These are phyloP conservation scores for Suillus subalutaceus DNA, from an alignment of 768 basidiomycete genomes.

Conservation along the genomic window DNA sequence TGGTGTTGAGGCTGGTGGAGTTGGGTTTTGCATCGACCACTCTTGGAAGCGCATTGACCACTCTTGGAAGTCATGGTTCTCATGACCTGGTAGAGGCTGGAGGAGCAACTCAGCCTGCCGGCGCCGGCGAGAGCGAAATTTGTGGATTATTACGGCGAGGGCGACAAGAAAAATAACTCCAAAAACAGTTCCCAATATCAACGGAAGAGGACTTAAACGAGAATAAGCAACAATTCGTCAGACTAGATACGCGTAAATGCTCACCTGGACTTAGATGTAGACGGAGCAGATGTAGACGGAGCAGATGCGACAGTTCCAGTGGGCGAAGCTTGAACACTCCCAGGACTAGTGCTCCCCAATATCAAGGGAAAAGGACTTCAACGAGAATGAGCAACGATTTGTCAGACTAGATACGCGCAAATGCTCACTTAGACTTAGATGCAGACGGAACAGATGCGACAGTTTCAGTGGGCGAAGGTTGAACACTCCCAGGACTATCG, in stretches of 20 bases:
- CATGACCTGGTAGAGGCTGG: background rate
- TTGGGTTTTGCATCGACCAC: constrained; percentile 7
- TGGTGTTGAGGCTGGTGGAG: constrained; percentile 1
- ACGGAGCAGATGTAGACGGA: constrained; percentile 5
- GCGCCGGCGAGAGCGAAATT: constrained; percentile 9
- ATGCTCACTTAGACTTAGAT: constrained; percentile 15
- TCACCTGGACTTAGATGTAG: constrained; percentile 14
- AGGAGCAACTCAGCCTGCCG: background rate
- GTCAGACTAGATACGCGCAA: background rate
- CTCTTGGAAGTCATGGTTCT: background rate
- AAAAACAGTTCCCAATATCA: constrained; percentile 18
- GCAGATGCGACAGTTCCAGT: constrained; percentile 5
- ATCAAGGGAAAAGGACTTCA: constrained; percentile 18
- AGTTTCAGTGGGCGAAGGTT: constrained; percentile 13
- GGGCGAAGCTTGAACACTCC: constrained; percentile 6
- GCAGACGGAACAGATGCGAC: background rate
- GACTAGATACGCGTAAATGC: background rate
- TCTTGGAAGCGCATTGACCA: constrained; percentile 1
- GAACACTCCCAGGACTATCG: background rate
- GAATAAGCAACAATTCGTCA: constrained; percentile 8
- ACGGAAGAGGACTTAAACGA: constrained; percentile 13
- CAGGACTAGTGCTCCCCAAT: constrained; percentile 6
- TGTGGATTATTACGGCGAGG: constrained; percentile 14
- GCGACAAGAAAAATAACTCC: constrained; percentile 12
- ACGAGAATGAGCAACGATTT: constrained; percentile 7